Conservation (phyloP, 768 basidiomycete genomes). For the Chlorophyllum brunneum region DNA sequence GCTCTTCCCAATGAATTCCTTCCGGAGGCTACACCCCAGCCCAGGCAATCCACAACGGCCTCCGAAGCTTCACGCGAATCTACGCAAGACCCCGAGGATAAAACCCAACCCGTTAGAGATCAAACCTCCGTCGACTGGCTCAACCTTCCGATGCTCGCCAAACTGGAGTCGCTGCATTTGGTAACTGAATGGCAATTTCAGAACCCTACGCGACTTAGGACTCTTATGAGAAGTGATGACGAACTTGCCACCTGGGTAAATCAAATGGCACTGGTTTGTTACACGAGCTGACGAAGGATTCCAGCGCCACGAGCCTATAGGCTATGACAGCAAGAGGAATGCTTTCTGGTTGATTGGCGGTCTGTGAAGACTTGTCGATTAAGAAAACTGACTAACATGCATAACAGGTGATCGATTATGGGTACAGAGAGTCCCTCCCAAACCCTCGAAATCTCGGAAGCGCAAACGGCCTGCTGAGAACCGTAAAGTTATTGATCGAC, state of each 20-base stretch:
- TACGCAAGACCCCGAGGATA: constrained; percentile 10
- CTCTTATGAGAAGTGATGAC: constrained; percentile 75
- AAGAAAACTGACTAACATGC: neutral
- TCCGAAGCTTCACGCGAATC: constrained; percentile 7
- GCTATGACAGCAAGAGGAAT: constrained; percentile 74
- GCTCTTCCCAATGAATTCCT: neutral
- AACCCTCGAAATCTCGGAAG: constrained; percentile 36
- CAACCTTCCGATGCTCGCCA: constrained; percentile 62
- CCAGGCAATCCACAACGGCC: neutral
- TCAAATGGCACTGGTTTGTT: neutral
- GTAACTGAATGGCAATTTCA: constrained; percentile 88
- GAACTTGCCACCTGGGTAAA: constrained; percentile 77
- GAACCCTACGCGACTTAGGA: constrained; percentile 64
- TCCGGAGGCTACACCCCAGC: neutral
- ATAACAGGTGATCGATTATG: constrained; percentile 72
- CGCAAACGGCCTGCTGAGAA: constrained; percentile 29
- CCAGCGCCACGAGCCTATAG: constrained; percentile 82
- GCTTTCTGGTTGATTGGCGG: constrained; percentile 86
- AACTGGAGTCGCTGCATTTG: constrained; percentile 71
- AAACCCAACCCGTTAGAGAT: constrained; percentile 15
- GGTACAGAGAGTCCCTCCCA: constrained; percentile 73
- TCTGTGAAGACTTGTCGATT: constrained; percentile 26
- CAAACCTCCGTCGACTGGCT: constrained; percentile 60
- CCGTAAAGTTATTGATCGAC: constrained; percentile 13
- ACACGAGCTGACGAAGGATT: constrained; percentile 8